Conservation (phyloP, 2,329 filamentous ascomycete species). For the Alternaria tenuissima region DNA sequence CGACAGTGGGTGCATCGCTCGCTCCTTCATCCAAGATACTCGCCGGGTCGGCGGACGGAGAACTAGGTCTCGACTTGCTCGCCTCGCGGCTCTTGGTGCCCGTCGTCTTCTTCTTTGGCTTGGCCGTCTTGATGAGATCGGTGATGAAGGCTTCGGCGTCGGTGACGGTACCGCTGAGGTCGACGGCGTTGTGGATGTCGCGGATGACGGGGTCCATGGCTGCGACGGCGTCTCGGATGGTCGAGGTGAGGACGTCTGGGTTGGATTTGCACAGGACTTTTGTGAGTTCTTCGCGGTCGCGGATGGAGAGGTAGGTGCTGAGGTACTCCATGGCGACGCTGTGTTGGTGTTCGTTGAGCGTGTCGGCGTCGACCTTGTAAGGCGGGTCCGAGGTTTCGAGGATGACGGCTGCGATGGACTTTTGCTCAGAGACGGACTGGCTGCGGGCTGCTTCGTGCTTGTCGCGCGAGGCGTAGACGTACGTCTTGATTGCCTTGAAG, state of each 20-base stretch:
- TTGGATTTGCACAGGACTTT: slow-evolving; percentile 71
- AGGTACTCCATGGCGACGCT: slow-evolving; percentile 73
- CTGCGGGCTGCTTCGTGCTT: slow-evolving; percentile 68
- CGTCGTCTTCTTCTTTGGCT: slow-evolving; percentile 44
- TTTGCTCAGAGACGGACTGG: slow-evolving; percentile 61
- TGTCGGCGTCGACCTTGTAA: slow-evolving; percentile 49
- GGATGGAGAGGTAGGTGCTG: slow-evolving; percentile 72
- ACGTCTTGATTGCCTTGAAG: slow-evolving; percentile 66
- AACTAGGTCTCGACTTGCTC: slow-evolving; percentile 32
- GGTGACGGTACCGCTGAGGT: slow-evolving; percentile 73
- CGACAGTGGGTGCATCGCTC: slow-evolving; percentile 63
- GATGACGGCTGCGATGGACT: slow-evolving; percentile 74
- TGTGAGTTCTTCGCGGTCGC: slow-evolving; percentile 76
- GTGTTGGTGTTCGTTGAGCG: slow-evolving; percentile 69
- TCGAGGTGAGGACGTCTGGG: slow-evolving; percentile 76
- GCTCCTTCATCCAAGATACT: slow-evolving; percentile 32
- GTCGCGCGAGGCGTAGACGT: slow-evolving; percentile 61
- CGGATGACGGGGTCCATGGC: slow-evolving; percentile 80
- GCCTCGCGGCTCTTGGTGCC: slow-evolving; percentile 32
- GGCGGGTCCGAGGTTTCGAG: slow-evolving; percentile 61
- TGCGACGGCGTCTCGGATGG: slow-evolving; percentile 69
- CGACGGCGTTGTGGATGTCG: slow-evolving; percentile 73
- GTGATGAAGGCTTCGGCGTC: slow-evolving; percentile 73
- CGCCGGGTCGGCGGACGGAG: slow-evolving; percentile 26
- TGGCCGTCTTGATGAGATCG: slow-evolving; percentile 70